Evolutionary conservation across 768 basidiomycete species (phyloP), one percentile per base, ranked within the genome.

Genomic region (Agaricus bisporus): DNA sequence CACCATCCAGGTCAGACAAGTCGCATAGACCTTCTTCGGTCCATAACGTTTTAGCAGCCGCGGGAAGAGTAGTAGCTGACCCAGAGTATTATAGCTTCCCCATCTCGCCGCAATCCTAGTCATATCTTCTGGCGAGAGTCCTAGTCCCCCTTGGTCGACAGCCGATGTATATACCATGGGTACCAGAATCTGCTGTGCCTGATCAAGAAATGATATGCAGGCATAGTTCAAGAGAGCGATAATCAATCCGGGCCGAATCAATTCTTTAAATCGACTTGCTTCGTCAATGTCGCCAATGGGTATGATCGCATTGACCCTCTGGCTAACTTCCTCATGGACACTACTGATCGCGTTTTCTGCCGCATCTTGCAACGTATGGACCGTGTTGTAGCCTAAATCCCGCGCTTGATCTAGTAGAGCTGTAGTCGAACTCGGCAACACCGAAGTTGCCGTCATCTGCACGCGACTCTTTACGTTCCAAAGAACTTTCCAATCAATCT

Each of bases 61-160:
- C 6, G 74, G 72, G 56, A 83, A 77, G 61, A 74, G 68, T 53
- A 73, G 65, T 18, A 79, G 58, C 61, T 84, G 81, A 56, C 81
- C 65, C 32, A 76, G 35, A 5, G 78, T 81, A 55, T 77, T 83
- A 47, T 74, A 57, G 20, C 80, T 60, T 7, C 82, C 85, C 56
- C 71, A 78, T 2, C 64, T 51, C 8, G 76, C 73, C 49, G 81
- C 70, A 42, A 81, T 76, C 11, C 68, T 66, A 14, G 83, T 83
- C 32, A 86, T 86, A 6, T 61, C 61, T n/a, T 73, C 73, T 3
- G 83, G 75, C 22, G 73, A 64, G 36, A 85, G 67, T 8, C 81
- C 82, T 22, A 85, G 73, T 0, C 84, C 84, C 14, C 82, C 83
- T 3, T 74, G 63, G 7, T 64, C 62, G 45, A 78, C 64, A 1